phyloP scores from a whole-genome alignment of 306 rosid species.

The Mimosa pudica region DNA sequence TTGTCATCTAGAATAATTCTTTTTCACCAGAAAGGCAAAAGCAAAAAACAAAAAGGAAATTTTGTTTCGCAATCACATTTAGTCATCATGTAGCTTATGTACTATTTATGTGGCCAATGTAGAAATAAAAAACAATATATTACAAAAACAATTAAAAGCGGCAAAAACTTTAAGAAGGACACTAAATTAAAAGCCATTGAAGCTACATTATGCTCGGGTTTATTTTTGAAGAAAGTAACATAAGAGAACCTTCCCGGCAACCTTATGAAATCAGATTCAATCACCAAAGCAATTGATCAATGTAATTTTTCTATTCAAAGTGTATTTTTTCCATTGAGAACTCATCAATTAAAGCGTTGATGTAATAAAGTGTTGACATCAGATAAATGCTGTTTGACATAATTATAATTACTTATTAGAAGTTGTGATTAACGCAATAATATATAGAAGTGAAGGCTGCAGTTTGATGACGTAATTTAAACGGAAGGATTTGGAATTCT shows the following conservation, averaged over 20 bases:
- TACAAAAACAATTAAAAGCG: neutral
- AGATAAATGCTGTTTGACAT: too few species aligned
- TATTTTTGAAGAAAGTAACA: too few species aligned
- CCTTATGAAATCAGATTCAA: too few species aligned
- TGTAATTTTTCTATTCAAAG: too few species aligned
- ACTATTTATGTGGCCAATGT: neutral
- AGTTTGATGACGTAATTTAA: neutral
- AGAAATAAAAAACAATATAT: neutral
- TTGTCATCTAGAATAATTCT: neutral
- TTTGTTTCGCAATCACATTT: neutral
- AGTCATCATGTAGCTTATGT: neutral
- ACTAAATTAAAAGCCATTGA: too few species aligned
- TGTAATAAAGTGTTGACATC: too few species aligned
- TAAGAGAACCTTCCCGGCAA: too few species aligned
- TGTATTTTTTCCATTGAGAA: too few species aligned
- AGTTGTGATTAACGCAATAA: neutral
- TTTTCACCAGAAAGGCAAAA: neutral
- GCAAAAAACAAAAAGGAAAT: neutral
- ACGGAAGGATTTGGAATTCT: neutral
- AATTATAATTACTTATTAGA: neutral
- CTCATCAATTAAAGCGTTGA: too few species aligned
- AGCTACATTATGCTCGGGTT: too few species aligned
- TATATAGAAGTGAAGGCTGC: neutral
- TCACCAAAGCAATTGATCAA: too few species aligned
- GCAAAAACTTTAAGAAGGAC: too few species aligned